Evolutionary conservation across 1,284 basidiomycete genomes (phyloP).

Genomic region (Cutaneotrichosporon sp.): DNA sequence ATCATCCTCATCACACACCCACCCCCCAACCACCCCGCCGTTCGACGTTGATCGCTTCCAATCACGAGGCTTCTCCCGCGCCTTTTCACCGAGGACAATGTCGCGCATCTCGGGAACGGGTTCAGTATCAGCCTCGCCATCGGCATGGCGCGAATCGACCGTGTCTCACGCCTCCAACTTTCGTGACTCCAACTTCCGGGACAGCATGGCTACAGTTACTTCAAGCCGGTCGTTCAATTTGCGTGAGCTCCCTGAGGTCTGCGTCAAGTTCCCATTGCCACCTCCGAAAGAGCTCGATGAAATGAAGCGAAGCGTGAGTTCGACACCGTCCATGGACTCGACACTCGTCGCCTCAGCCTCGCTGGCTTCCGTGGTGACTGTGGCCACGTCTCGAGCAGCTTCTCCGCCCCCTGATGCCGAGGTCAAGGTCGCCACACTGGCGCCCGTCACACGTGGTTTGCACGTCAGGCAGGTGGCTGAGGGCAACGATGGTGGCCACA

Average conservation of each 20-base stretch:
- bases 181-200: slow-evolving; percentile 1
- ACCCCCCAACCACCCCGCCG: background rate
- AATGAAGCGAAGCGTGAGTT: background rate
- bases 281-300: background rate
- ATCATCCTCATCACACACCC: background rate
- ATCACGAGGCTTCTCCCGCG: too few species aligned
- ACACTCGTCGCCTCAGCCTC: background rate
- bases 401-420: background rate
- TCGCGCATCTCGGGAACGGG: background rate
- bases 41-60: background rate
- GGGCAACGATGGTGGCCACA: too few species aligned
- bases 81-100: background rate
- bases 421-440: background rate
- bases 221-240: background rate
- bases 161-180: background rate
- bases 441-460: background rate
- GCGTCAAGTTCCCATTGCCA: background rate
- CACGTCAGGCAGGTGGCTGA: background rate
- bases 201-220: background rate
- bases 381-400: background rate
- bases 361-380: background rate
- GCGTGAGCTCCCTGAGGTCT: background rate
- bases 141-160: background rate
- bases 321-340: background rate
- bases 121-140: background rate